A percentile compares a stretch with the other conserved stretches of the same genome.
These are phyloP conservation scores for Aspergillus panamensis DNA, from an alignment of 495 filamentous ascomycete genomes.

Conservation along the genomic window DNA sequence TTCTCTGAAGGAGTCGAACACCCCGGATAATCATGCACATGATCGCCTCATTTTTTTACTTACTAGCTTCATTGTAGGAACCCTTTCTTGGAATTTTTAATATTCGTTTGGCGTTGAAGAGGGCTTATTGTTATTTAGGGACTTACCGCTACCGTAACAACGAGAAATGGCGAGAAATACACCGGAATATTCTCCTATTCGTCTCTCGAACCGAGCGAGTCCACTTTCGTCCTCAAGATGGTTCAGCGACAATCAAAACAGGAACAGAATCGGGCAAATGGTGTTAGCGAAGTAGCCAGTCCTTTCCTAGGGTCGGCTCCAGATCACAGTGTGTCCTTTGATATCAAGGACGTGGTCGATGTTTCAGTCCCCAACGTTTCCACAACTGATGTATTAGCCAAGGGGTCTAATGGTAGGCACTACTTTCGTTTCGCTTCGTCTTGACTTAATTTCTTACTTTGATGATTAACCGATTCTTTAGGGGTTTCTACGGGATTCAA, in stretches of 20 bases:
- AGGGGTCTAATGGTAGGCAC: constrained; percentile 68
- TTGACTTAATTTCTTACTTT: constrained; percentile 8
- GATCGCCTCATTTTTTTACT: constrained; percentile 63
- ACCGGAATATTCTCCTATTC: constrained; percentile 66
- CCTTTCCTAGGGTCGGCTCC: constrained; percentile 59
- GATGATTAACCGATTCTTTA: constrained; percentile 17
- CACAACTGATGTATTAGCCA: constrained; percentile 47
- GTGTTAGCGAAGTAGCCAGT: constrained; percentile 44
- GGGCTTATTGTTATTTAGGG: constrained; percentile 52
- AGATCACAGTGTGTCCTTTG: constrained; percentile 73
- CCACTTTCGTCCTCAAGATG: constrained; percentile 76
- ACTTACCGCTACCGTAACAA: constrained; percentile 60
- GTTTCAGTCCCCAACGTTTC: constrained; percentile 57
- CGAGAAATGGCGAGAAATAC: constrained; percentile 68
- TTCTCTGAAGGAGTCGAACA: constrained; percentile 49
- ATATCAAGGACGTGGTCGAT: constrained; percentile 71
- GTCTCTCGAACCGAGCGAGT: constrained; percentile 53
- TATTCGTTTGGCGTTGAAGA: constrained; percentile 4
- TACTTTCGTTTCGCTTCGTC: not conserved
- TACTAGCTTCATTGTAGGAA: constrained; percentile 60
- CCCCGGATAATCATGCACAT: constrained; percentile 60
- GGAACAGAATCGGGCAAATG: constrained; percentile 53
- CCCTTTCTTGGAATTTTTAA: not conserved
- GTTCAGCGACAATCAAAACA: constrained; percentile 58
- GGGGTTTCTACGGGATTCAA: constrained; percentile 61